Conservation (phyloP, 768 basidiomycete species). For the Candolleomyces aberdarensis region DNA sequence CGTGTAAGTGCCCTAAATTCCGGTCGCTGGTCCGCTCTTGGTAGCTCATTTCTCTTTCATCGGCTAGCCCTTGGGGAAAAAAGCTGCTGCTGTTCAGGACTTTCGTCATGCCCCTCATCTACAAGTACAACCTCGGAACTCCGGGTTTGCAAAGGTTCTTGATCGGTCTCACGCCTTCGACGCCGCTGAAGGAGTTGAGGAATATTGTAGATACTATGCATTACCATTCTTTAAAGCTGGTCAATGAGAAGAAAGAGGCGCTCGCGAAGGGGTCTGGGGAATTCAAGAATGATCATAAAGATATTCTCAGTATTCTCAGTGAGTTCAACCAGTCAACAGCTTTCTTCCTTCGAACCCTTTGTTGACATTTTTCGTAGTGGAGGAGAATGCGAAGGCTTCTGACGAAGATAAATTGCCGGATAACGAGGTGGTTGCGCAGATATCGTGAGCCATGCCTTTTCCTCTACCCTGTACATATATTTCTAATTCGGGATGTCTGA, state of each 20-base stretch:
- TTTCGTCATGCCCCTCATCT: constrained; percentile 19
- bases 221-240: constrained; percentile 30
- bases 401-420: constrained; percentile 29
- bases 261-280: constrained; percentile 32
- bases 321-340: constrained; percentile 7
- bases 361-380: constrained; percentile 24
- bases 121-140: constrained; percentile 24
- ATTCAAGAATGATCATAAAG: constrained; percentile 34
- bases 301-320: constrained; percentile 47
- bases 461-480: neutral
- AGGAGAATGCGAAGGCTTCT: constrained; percentile 31
- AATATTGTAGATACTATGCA: constrained; percentile 34
- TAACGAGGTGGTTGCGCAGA: constrained; percentile 38
- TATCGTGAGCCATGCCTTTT: constrained; percentile 14
- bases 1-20: constrained; percentile 18
- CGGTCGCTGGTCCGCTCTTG: neutral
- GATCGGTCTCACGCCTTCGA: constrained; percentile 28
- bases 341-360: neutral
- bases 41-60: neutral
- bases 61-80: neutral
- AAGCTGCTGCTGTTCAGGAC: constrained; percentile 14
- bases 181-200: constrained; percentile 23
- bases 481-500: too few species aligned
- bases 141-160: constrained; percentile 29
- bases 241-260: constrained; percentile 32